Base-by-base conservation (phyloP, 345 rosid genomes). In the Camelina laxa region DNA sequence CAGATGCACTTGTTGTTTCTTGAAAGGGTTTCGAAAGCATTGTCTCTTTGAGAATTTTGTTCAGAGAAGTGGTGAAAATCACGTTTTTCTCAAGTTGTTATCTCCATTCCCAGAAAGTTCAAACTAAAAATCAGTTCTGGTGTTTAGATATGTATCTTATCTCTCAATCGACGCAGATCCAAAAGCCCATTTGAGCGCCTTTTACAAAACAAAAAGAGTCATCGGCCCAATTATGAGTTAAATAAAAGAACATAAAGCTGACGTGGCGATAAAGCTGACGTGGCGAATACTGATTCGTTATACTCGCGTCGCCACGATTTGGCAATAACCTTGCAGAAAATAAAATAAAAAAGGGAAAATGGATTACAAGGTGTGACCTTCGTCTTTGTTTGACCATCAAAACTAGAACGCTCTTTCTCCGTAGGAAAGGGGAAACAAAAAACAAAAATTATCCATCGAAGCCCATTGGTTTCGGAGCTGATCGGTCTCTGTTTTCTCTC, bases 361-460 rank as follows among this genome's bases (percentile, higher is more conserved):
- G 44, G 30, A 57, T 39, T 65, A 77, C 54, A 76, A 71, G 67
- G 33, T 48, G n/a, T n/a, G 80, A 65, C 71, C 72, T 65, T 65
- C 67, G 72, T 77, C 63, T 58, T 65, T 70, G 42, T 64, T 78
- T 78, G 81, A 78, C 77, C 77, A 78, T 59, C 73, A 14, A 72
- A 78, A 53, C 67, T 70, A 63, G 16, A 63, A 56, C 67, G 76
- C 76, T 78, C 76, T 72, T 70, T 57, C 76, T 64, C 71, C 65
- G 70, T 63, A 42, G 60, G 80, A 27, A 70, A 51, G 55, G 60
- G 57, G 33, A 14, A 44, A n/a, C n/a, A 42, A 42, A 14, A 10
- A 10, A 42, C 0, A 22, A 33, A 15, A 56, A 16, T 10, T 41
- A 22, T 76, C 75, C 30, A 27, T 4, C 30, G 54, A 2, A 54